Conservation (phyloP, 177 flowering plant species). For the Vitis hybrid region DNA sequence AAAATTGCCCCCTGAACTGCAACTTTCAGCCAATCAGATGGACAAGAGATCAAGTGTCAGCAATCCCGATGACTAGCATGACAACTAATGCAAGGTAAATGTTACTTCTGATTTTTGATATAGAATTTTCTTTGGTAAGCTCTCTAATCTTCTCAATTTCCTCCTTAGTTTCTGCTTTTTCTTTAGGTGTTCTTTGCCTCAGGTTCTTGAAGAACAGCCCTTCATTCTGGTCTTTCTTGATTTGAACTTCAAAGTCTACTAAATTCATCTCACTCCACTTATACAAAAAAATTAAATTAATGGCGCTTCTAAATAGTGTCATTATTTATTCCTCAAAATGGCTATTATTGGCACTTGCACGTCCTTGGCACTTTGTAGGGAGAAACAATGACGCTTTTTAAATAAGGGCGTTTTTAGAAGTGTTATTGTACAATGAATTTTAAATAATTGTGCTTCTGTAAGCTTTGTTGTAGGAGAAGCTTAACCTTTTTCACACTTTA, state of each 20-base stretch:
- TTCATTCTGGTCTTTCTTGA: constrained; percentile 65
- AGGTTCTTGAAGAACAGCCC: constrained; percentile 87
- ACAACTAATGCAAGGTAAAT: constrained; percentile 71
- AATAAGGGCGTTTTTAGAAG: too few relatives aligned
- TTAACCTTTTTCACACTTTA: too few relatives aligned
- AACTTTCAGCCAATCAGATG: constrained; percentile 62
- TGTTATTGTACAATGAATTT: too few relatives aligned
- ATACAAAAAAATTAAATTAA: too few relatives aligned
- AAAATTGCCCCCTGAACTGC: constrained; percentile 58
- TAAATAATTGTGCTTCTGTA: too few relatives aligned
- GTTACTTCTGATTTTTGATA: constrained; percentile 56
- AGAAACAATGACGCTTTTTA: too few relatives aligned
- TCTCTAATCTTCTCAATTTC: constrained; percentile 56
- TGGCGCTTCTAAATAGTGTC: too few relatives aligned
- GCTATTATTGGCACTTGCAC: too few relatives aligned
- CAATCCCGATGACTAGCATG: constrained; percentile 40
- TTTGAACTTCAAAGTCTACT: constrained; percentile 63
- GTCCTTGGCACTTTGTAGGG: too few relatives aligned
- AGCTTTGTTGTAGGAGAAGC: too few relatives aligned
- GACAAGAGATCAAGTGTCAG: constrained; percentile 46
- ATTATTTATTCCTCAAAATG: too few relatives aligned
- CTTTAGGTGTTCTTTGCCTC: constrained; percentile 37
- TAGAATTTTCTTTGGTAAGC: constrained; percentile 47
- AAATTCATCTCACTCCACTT: constrained; percentile 55
- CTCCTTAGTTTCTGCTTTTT: constrained; percentile 48